Percentiles rank a stretch among this genome's conserved stretches.
These are phyloP conservation scores for Chernovozyma aurita DNA, from an alignment of 1,139 yeast genomes.

Conservation along the genomic window DNA sequence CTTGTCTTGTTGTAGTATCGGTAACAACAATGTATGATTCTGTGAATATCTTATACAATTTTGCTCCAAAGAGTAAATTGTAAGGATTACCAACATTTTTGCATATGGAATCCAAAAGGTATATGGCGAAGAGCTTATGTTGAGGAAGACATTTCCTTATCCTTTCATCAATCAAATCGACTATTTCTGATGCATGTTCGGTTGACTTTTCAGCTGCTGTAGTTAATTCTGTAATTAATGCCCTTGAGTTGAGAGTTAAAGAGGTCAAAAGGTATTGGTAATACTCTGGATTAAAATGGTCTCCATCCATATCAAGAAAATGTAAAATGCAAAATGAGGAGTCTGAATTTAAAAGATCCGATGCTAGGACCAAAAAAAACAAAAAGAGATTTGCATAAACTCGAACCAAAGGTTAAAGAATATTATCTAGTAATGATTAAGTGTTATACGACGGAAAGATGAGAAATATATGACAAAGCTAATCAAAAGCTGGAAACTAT, in stretches of 20 bases:
- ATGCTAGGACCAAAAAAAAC: too few relatives aligned
- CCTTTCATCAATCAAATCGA: slow-evolving; percentile 29
- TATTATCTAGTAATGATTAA: too few relatives aligned
- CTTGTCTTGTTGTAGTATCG: slow-evolving; percentile 35
- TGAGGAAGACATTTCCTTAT: slow-evolving; percentile 36
- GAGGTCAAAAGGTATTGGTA: slow-evolving; percentile 28
- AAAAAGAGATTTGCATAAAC: too few relatives aligned
- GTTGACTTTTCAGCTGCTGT: slow-evolving; percentile 30
- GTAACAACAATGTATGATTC: slow-evolving; percentile 37
- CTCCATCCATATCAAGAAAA: slow-evolving; percentile 13
- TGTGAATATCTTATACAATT: slow-evolving; percentile 32
- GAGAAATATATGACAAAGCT: too few relatives aligned
- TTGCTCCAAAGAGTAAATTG: slow-evolving; percentile 32
- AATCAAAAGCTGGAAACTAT: too few relatives aligned
- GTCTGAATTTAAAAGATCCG: too few relatives aligned
- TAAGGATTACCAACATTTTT: slow-evolving; percentile 44
- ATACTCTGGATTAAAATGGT: slow-evolving; percentile 25
- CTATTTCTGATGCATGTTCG: slow-evolving; percentile 29
- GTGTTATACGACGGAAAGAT: too few relatives aligned
- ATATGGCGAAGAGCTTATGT: slow-evolving; percentile 34
- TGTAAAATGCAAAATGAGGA: too few relatives aligned
- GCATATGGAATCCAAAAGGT: slow-evolving; percentile 39
- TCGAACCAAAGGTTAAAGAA: too few relatives aligned
- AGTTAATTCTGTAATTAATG: slow-evolving; percentile 38
- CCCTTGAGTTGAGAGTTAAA: slow-evolving; percentile 36